These are phyloP conservation scores for Gracilariopsis chorda DNA, from an alignment of 23 red algal genomes.

Conservation along the genomic window DNA sequence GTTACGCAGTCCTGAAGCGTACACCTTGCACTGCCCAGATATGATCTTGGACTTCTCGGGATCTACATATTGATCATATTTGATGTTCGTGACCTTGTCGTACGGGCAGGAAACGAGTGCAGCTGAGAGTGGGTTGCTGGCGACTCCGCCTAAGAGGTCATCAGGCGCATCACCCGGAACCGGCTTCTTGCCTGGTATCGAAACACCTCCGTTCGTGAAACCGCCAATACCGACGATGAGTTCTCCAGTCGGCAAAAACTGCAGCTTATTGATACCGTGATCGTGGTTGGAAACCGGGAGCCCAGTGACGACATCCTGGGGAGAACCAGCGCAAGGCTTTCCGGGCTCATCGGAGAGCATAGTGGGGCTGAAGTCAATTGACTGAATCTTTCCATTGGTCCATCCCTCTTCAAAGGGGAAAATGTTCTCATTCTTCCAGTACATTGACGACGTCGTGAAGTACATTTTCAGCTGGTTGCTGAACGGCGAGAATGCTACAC, in stretches of 20 bases:
- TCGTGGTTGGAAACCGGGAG: slow-evolving; percentile 72
- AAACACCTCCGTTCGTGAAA: slow-evolving; percentile 67
- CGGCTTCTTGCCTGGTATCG: slow-evolving; percentile 46
- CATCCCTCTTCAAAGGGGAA: slow-evolving; percentile 53
- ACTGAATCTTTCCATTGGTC: slow-evolving; percentile 70
- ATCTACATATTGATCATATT: slow-evolving; percentile 48
- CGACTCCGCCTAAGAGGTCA: slow-evolving; percentile 55
- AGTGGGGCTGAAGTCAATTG: slow-evolving; percentile 31
- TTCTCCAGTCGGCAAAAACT: slow-evolving; percentile 52
- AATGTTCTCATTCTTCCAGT: slow-evolving; percentile 59
- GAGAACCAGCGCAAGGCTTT: slow-evolving; percentile 9
- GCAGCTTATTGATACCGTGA: slow-evolving; percentile 62
- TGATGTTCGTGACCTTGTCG: slow-evolving; percentile 46
- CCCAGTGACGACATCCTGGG: slow-evolving; percentile 49
- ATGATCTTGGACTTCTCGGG: slow-evolving; percentile 49
- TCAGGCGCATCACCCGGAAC: slow-evolving; percentile 45
- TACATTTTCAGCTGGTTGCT: slow-evolving; percentile 45
- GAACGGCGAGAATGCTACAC: slow-evolving; percentile 61
- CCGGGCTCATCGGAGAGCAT: slow-evolving; percentile 26
- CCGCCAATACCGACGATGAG: slow-evolving; percentile 57
- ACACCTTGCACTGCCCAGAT: slow-evolving; percentile 43
- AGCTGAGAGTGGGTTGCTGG: slow-evolving; percentile 56
- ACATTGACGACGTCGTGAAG: slow-evolving; percentile 43
- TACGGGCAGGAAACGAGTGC: slow-evolving; percentile 43
- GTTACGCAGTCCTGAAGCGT: slow-evolving; percentile 62